Percentiles rank a stretch among this genome's conserved stretches.
Evolutionary conservation across 257 asterid species (phyloP).

Genomic region (Ligustrum vulgare): DNA sequence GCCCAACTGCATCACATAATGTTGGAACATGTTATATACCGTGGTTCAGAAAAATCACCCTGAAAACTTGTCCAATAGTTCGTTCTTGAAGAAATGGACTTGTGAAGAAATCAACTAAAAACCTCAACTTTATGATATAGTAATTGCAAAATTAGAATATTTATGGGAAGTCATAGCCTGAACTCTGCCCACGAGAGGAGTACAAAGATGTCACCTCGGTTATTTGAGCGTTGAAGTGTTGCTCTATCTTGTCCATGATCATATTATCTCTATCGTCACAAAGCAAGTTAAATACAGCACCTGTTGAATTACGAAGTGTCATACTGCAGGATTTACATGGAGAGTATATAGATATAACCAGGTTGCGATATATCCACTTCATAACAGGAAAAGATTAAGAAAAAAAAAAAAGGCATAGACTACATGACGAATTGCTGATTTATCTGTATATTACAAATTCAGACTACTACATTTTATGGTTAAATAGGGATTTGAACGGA

Average conservation of each 20-base stretch:
- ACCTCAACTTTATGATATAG: neutral
- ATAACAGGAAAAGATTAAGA: no score
- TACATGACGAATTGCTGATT: neutral
- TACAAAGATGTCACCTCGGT: slow-evolving; percentile 42
- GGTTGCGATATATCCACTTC: neutral
- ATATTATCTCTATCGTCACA: slow-evolving; percentile 32
- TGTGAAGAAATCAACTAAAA: neutral
- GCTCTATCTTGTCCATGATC: slow-evolving; percentile 59
- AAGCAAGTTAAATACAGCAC: slow-evolving; percentile 59
- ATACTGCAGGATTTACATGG: neutral
- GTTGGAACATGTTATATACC: neutral
- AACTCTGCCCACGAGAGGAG: neutral
- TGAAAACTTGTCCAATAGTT: neutral
- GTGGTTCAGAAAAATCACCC: neutral
- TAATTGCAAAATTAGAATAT: neutral
- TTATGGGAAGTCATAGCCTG: neutral
- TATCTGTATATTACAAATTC: neutral
- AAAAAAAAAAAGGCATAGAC: no score
- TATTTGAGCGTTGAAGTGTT: slow-evolving; percentile 43
- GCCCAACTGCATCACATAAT: slow-evolving; percentile 43
- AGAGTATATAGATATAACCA: neutral
- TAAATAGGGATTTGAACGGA: neutral
- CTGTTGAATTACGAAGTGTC: slow-evolving; percentile 26
- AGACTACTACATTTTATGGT: neutral
- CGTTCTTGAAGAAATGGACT: no score